Conservation (phyloP, 2,329 filamentous ascomycete genomes). For the Pseudovirgaria hyperparasitica region DNA sequence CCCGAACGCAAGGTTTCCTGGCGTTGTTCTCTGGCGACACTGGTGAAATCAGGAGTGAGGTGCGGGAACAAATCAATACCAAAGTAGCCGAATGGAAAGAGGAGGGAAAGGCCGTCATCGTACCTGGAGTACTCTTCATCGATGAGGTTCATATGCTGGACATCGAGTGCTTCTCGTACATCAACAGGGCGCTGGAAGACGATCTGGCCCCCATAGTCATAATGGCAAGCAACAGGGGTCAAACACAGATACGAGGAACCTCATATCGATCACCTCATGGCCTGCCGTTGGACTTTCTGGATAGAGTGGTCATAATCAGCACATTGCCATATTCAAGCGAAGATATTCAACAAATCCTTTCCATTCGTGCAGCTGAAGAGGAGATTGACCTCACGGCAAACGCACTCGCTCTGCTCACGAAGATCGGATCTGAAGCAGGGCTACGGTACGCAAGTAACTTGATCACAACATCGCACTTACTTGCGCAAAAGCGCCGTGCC, state of each 20-base stretch:
- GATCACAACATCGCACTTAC: conserved; percentile 84
- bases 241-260: conserved; percentile 84
- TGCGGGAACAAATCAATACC: conserved; percentile 96
- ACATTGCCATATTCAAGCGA: conserved; percentile 73
- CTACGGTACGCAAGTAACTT: conserved; percentile 95
- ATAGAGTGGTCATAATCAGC: conserved; percentile 91
- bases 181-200: conserved; percentile 92
- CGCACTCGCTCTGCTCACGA: conserved; percentile 82
- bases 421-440: conserved; percentile 87
- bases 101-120: conserved; percentile 96
- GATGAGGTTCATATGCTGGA: conserved; percentile 99
- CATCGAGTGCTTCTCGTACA: conserved; percentile 97
- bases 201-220: conserved; percentile 95
- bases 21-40: conserved; percentile 97
- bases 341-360: conserved; percentile 84
- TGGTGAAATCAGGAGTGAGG: conserved; percentile 92
- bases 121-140: conserved; percentile 93
- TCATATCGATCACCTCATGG: conserved; percentile 90
- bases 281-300: conserved; percentile 86
- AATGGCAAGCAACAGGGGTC: conserved; percentile 95
- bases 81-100: conserved; percentile 99
- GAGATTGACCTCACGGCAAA: conserved; percentile 86
- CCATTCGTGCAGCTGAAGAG: conserved; percentile 88
- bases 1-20: conserved; percentile 92
- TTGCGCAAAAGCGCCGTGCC: conserved; percentile 72